A percentile compares a stretch with the other conserved stretches of the same genome.
Conservation (phyloP, 768 basidiomycete genomes). For the Lentinula sp. region DNA sequence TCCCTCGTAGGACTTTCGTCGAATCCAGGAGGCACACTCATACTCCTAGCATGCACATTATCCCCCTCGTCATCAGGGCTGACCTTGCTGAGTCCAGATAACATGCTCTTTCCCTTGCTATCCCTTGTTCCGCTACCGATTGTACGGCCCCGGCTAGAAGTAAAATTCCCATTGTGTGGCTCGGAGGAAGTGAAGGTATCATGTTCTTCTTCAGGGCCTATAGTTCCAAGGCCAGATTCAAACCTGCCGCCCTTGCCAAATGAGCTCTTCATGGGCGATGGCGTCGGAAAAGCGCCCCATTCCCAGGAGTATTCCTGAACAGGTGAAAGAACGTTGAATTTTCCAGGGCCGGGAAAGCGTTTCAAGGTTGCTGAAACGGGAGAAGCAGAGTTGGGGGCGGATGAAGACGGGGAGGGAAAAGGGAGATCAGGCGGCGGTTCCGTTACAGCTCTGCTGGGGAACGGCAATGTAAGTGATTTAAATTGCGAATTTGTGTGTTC, state of each 20-base stretch:
- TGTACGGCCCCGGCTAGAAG: not conserved
- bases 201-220: not conserved
- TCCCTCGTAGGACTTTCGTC: conserved; percentile 36
- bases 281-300: conserved; percentile 87
- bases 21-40: conserved; percentile 51
- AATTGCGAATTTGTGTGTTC: conserved; percentile 6
- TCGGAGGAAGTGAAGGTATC: not conserved
- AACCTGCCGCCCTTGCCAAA: conserved; percentile 43
- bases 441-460: conserved; percentile 50
- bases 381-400: not conserved
- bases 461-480: conserved; percentile 15
- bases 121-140: not conserved
- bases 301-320: conserved; percentile 86
- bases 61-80: conserved; percentile 22
- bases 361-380: not conserved
- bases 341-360: not conserved
- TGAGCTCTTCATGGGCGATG: conserved; percentile 55
- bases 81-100: conserved; percentile 12
- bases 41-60: conserved; percentile 32
- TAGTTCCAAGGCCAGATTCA: conserved; percentile 16
- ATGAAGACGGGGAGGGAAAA: conserved; percentile 1
- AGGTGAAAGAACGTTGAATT: conserved; percentile 12
- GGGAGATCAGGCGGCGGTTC: conserved; percentile 53
- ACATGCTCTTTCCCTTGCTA: conserved; percentile 20
- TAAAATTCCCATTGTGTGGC: not conserved